Base-by-base conservation (phyloP, 2,329 filamentous ascomycete species). In the Ploettnerulaceae sp. region DNA sequence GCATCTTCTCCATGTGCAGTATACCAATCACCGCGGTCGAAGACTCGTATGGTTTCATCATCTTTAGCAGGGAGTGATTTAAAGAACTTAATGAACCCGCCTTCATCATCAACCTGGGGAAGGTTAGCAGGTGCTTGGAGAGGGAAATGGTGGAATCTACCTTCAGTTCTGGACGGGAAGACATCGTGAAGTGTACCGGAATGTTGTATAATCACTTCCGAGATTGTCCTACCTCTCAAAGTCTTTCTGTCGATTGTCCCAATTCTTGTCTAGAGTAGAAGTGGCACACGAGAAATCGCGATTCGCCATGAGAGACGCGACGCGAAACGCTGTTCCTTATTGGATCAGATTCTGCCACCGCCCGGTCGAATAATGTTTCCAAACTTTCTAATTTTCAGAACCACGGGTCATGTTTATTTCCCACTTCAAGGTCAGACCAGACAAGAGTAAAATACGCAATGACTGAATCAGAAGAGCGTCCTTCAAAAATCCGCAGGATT, bases 81-180 rank as follows among this genome's bases (percentile, higher is more conserved):
- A 74, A 94, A 98, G 71, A 89, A 95, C 58, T 84, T 88, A 70
- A 97, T 96, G 74, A 98, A 98, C 57, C 91, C 89, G 63, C 84
- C 82, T 72, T 98, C 93, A 64, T 98, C 93, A 62, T 98, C 94
- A 64, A 97, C 88, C 86, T 90, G 46, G 9, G 26, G 2, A 37
- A 7, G 45, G 55, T 52, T 53, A 45, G 45, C 58, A 33, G 22
- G 29, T 22, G 11, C 7, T 15, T 29, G 6, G 33, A 29, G 12
- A 45, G n/a, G 9, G 34, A 33, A 34, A 26, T 43, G 43, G 24
- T 20, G 12, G 37, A 48, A 39, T 46, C 26, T 66, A 84, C 83
- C 77, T 85, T 86, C 40, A 87, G 66, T 63, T 87, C 83, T 47
- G 83, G 83, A 61, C 83, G 72, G 41, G 83, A 85, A 65, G 81